Base-by-base conservation (phyloP, 2,329 filamentous ascomycete species). In the Aspergillus quadricinctus region DNA sequence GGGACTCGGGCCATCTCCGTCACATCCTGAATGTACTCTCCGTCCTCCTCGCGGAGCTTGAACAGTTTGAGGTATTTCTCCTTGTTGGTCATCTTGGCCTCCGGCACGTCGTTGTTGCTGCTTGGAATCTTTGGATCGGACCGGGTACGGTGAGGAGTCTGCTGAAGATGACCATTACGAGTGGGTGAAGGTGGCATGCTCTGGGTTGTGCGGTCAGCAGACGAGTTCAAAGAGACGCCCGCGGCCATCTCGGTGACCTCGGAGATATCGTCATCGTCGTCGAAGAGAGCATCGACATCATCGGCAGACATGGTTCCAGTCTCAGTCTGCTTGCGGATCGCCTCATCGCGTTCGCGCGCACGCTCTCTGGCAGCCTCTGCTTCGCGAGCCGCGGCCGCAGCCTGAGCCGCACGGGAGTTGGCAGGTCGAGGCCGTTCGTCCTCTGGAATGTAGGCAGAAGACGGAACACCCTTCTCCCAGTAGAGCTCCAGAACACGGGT, bases 381-480 rank as follows among this genome's bases (percentile, higher is more conserved):
- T 66, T 94, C 88, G 56, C 87, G 86, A 45, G 88, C 88, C 31
- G 89, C 89, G 37, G 88, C 88, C 52, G 87, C 84, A 52, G 89
- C 88, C 67, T 90, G 89, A 45, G 85, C 86, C 56, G 88, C 84
- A 62, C 90, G 85, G 66, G 89, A 84, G 59, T 88, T 88, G 10
- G 84, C 87, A 51, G 89, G 87, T 81, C 94, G 95, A 53, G 92
- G 92, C 56, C 92, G 88, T 79, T 99, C 94, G 71, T 99, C 94
- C 71, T 99, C 94, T 2, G 94, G 94, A 52, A 99, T 88, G 66
- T 95, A 99, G 2, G 92, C 90, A 46, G 93, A 97, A 61, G 92
- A 97, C 28, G 93, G 91, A 7, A 97, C 92, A 49, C 94, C 94
- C 84, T 97, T 99, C 86, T 99, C 94, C 94, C 94, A 99, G 81